Evolutionary conservation across 129 eudicot genomes (phyloP).

Genomic region (Chrysanthemum makinoi): DNA sequence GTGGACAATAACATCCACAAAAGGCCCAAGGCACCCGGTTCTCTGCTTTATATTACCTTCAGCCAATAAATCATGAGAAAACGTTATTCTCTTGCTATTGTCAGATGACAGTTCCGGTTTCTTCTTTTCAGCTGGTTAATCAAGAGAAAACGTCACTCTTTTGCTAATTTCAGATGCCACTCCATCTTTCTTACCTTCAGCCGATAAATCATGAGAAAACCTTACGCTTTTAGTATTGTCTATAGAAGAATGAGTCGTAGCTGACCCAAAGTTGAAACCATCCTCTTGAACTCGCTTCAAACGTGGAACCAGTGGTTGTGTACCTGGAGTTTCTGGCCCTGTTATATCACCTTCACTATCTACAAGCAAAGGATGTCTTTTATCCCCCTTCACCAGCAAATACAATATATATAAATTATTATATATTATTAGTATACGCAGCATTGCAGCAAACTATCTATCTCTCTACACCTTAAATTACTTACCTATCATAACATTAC

Average conservation of each 20-base stretch:
- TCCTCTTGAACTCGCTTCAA: slow-evolving; percentile 77
- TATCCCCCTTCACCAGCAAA: slow-evolving; percentile 34
- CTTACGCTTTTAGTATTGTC: slow-evolving; percentile 52
- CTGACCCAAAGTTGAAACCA: slow-evolving; percentile 29
- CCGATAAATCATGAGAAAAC: slow-evolving; percentile 28
- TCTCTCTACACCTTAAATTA: too few relatives aligned
- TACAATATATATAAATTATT: too few relatives aligned
- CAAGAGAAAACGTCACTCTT: slow-evolving; percentile 47
- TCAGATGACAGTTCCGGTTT: slow-evolving; percentile 28
- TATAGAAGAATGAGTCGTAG: slow-evolving; percentile 23
- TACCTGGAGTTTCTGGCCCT: slow-evolving; percentile 84
- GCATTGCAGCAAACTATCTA: too few relatives aligned
- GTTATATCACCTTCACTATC: slow-evolving; percentile 39
- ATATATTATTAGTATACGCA: too few relatives aligned
- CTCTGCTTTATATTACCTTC: too few relatives aligned
- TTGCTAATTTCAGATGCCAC: slow-evolving; percentile 41
- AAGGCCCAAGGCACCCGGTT: too few relatives aligned
- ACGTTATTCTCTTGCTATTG: slow-evolving; percentile 49
- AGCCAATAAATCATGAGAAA: slow-evolving; percentile 25
- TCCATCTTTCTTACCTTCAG: slow-evolving; percentile 12
- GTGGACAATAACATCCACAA: too few relatives aligned
- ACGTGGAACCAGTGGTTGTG: slow-evolving; percentile 60
- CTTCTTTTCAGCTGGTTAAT: background rate
- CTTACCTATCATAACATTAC: too few relatives aligned
- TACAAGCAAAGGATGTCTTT: slow-evolving; percentile 24